Percentiles rank a stretch among this genome's conserved stretches.
These are phyloP conservation scores for Paratinospora sagittata DNA, from an alignment of 164 flowering plant genomes.

Conservation along the genomic window DNA sequence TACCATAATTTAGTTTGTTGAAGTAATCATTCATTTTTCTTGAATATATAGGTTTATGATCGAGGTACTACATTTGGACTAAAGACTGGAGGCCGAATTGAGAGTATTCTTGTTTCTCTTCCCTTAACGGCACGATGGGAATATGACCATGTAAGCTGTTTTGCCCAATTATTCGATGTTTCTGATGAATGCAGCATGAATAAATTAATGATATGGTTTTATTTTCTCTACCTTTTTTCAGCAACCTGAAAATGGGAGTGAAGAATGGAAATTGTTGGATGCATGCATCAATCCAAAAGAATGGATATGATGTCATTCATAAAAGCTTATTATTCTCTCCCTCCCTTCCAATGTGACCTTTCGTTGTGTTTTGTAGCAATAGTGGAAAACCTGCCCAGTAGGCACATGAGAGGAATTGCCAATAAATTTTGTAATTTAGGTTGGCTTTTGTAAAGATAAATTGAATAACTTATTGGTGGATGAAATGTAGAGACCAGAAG, in stretches of 20 bases:
- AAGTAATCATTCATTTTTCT: background rate
- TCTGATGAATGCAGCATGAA: background rate
- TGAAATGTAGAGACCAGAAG: background rate
- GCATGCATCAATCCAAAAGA: slow-evolving; percentile 98
- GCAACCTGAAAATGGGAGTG: slow-evolving; percentile 91
- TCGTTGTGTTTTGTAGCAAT: slow-evolving; percentile 8
- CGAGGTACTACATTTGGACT: slow-evolving; percentile 98
- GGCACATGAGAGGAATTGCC: background rate
- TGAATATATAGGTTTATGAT: slow-evolving; percentile 66
- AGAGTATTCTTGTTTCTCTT: slow-evolving; percentile 96
- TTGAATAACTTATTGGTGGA: too few relatives aligned
- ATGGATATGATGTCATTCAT: slow-evolving; percentile 49
- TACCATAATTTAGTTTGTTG: background rate
- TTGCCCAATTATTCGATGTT: background rate
- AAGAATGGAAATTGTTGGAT: slow-evolving; percentile 95
- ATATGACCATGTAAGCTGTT: slow-evolving; percentile 76
- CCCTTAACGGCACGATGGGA: slow-evolving; percentile 96
- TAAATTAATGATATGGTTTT: background rate
- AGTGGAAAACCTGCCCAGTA: background rate
- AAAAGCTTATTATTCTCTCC: background rate
- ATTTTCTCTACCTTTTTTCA: slow-evolving; percentile 28
- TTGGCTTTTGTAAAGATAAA: background rate
- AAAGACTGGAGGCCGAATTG: slow-evolving; percentile 95
- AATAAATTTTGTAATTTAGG: background rate
- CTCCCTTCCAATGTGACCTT: background rate